Base-by-base conservation (phyloP, 148 eudicot genomes). In the Rhododendron vialii region DNA sequence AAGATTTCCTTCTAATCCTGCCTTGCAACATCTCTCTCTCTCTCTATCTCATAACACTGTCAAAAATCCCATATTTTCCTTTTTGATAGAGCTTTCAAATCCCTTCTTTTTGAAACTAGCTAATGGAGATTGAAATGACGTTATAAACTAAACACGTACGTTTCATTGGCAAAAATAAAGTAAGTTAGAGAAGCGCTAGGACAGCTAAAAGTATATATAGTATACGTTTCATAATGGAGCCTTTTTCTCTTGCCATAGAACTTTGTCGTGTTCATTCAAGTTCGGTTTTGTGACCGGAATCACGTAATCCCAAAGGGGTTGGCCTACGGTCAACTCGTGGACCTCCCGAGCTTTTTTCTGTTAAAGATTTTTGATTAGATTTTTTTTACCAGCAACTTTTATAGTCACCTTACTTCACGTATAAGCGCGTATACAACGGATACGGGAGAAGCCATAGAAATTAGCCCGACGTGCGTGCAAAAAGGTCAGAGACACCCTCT, bases 1-100 rank as follows among this genome's bases (percentile, higher is more conserved):
- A 55, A 63, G 36, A 57, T 57, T 78, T 59, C 88, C 86, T 48
- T 73, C 36, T 85, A 79, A 83, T 80, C 84, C 74, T 82, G 88
- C 85, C 4, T 43, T 33, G 51, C 69, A 87, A 87, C 89, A 65
- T 83, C n/a, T 30, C 75, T 69, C 45, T 33, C 45, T 53, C 47
- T 77, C 33, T 11, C 55, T 41, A 33, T 22, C 51, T 45, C 3
- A 71, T 71, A 13, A 41, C 14, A 47, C 50, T 41, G 7, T 41
- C 43, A 38, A 38, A 36, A 47, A 45, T 35, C 8, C 55, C 45
- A 82, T 55, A 57, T 4, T 18, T 35, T 30, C 30, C 36, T 18
- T 33, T 30, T 33, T 33, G 65, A 30, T 7, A 50, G 69, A n/a
- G 15, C 45, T 33, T 18, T 17, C 10, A 13, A 10, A 81, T 55